These are phyloP conservation scores for Alternaria dauci DNA, from an alignment of 2,329 filamentous ascomycete species.

Conservation along the genomic window DNA sequence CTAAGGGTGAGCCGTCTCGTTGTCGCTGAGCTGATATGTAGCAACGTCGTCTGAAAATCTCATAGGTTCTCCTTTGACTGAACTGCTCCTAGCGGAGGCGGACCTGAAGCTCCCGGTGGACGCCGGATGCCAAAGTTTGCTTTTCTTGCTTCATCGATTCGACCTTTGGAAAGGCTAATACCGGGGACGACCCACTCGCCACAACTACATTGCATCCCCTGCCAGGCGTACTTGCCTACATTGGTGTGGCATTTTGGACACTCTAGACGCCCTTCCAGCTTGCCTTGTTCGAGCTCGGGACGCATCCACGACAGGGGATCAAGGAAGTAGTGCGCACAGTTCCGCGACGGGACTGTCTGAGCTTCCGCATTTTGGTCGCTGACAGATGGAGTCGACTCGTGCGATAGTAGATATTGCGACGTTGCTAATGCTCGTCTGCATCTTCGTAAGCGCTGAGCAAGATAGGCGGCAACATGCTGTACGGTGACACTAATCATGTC, in stretches of 20 bases:
- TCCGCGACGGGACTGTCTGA: constrained; percentile 29
- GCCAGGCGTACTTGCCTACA: constrained; percentile 94
- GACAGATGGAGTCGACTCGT: constrained; percentile 55
- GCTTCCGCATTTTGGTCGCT: constrained; percentile 23
- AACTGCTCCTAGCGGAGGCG: constrained; percentile 15
- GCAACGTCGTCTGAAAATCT: not conserved
- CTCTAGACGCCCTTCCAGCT: constrained; percentile 81
- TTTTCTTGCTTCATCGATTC: constrained; percentile 74
- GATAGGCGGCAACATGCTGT: constrained; percentile 16
- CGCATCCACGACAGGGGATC: constrained; percentile 97
- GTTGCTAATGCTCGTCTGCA: constrained; percentile 68
- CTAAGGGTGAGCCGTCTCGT: not conserved
- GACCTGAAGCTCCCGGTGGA: constrained; percentile 37
- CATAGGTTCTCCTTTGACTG: constrained; percentile 20
- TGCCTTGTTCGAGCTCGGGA: constrained; percentile 79
- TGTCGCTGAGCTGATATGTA: not conserved
- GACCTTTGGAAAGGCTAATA: constrained; percentile 83
- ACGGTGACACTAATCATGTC: constrained; percentile 14
- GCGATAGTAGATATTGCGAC: constrained; percentile 72
- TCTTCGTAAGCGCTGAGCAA: constrained; percentile 38
- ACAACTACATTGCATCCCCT: constrained; percentile 92
- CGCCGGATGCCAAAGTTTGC: constrained; percentile 43
- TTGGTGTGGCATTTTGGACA: constrained; percentile 88
- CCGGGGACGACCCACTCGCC: constrained; percentile 89
- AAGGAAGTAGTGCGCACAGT: constrained; percentile 87